Conservation (phyloP, 345 rosid species). For the thale cress (Arabidopsis thaliana) region TAIR10.1 NC_003074.8:22739501-22740000, state of each 20-base stretch:
- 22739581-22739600: background rate
- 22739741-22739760: background rate
- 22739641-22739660: slow-evolving; percentile 71
- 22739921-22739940: slow-evolving; percentile 18
- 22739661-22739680: slow-evolving; percentile 83
- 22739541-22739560: slow-evolving; percentile 36
- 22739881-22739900: background rate
- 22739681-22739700: slow-evolving; percentile 70
- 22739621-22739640: slow-evolving; percentile 77
- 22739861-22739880: background rate
- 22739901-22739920: slow-evolving; percentile 20
- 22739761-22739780: slow-evolving; percentile 68
- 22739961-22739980: slow-evolving; percentile 1
- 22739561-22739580: background rate
- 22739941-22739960: slow-evolving; percentile 37
- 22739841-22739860: slow-evolving; percentile 93
- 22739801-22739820: slow-evolving; percentile 81
- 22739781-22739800: slow-evolving; percentile 92
- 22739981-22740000: background rate
- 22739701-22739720: slow-evolving; percentile 1
- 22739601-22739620: slow-evolving; percentile 5
- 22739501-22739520: slow-evolving; percentile 90
- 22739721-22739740: background rate
- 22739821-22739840: slow-evolving; percentile 86
- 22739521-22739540: slow-evolving; percentile 95